A percentile compares a stretch with the other conserved stretches of the same genome.
These are phyloP conservation scores for Brassica napus DNA, from an alignment of 345 rosid species.

Conservation along the genomic window Da-Ae NC_063435.1:28820001-28820500, in stretches of 20 bases:
- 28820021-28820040: background rate
- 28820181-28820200: slow-evolving; percentile 22
- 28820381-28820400: slow-evolving; percentile 62
- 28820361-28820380: slow-evolving; percentile 73
- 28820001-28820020: background rate
- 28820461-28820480: slow-evolving; percentile 90
- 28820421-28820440: slow-evolving; percentile 16
- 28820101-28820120: slow-evolving; percentile 74
- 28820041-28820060: slow-evolving; percentile 72
- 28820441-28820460: slow-evolving; percentile 16
- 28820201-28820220: slow-evolving; percentile 20
- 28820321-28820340: slow-evolving; percentile 90
- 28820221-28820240: background rate
- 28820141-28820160: slow-evolving; percentile 80
- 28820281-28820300: slow-evolving; percentile 97
- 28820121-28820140: slow-evolving; percentile 68
- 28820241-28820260: slow-evolving; percentile 29
- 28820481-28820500: slow-evolving; percentile 80
- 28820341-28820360: slow-evolving; percentile 83
- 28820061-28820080: slow-evolving; percentile 95
- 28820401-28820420: slow-evolving; percentile 12
- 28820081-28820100: slow-evolving; percentile 97
- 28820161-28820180: slow-evolving; percentile 99
- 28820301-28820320: slow-evolving; percentile 92
- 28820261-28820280: slow-evolving; percentile 98